Percentiles rank a stretch among this genome's conserved stretches.
phyloP scores from a whole-genome alignment of 495 filamentous ascomycete genomes.

The Penicillium pulvis region DNA sequence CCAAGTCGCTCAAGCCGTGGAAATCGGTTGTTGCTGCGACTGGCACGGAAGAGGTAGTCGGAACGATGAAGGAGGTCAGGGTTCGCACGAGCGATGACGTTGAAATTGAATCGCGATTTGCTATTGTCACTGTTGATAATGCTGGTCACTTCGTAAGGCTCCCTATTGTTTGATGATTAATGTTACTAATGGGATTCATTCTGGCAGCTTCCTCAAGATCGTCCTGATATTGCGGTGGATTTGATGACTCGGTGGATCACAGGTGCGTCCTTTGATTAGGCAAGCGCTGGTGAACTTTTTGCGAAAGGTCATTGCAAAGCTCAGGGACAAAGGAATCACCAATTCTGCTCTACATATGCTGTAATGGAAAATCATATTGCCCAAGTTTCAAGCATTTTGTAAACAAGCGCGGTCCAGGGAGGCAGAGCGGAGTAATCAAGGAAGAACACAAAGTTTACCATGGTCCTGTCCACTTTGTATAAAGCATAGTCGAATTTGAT shows the following conservation, averaged over 20 bases:
- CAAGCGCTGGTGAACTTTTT: background rate
- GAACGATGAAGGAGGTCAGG: constrained; percentile 26
- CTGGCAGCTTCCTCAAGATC: constrained; percentile 37
- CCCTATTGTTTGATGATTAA: background rate
- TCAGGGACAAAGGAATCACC: too few relatives aligned
- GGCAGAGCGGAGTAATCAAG: too few relatives aligned
- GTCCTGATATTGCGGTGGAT: constrained; percentile 38
- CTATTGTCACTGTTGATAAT: constrained; percentile 30
- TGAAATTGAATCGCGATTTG: constrained; percentile 23
- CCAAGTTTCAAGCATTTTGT: too few relatives aligned
- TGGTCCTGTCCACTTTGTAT: too few relatives aligned
- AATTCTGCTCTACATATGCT: too few relatives aligned
- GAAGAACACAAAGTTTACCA: too few relatives aligned
- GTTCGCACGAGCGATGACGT: constrained; percentile 8
- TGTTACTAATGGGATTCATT: constrained; percentile 6
- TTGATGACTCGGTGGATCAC: constrained; percentile 38
- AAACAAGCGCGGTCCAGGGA: too few relatives aligned
- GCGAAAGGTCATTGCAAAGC: too few relatives aligned
- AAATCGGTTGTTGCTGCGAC: constrained; percentile 22
- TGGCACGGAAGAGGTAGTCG: constrained; percentile 21
- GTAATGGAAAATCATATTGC: too few relatives aligned
- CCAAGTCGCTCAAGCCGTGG: constrained; percentile 40
- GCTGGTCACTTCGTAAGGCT: constrained; percentile 32
- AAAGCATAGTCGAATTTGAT: too few relatives aligned
- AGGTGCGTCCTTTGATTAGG: constrained; percentile 22